Conservation (phyloP, 106 monocot species). For the Dioscorea zingiberensis region DNA sequence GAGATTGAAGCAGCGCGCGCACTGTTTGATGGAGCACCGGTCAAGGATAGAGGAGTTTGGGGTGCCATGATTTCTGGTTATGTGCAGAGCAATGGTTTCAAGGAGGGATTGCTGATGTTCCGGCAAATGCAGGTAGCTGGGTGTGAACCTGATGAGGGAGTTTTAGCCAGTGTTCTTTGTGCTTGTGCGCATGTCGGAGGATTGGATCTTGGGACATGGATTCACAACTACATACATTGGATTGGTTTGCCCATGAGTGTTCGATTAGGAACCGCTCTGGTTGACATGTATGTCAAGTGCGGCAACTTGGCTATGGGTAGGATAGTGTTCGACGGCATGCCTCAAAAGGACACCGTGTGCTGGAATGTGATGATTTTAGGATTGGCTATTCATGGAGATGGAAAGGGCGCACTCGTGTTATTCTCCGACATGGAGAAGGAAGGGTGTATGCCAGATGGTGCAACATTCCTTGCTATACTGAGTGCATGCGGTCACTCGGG, state of each 20-base stretch:
- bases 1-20: slow-evolving; percentile 17
- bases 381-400: slow-evolving; percentile 43
- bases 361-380: slow-evolving; percentile 57
- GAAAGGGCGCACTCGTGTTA: slow-evolving; percentile 20
- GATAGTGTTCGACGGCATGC: slow-evolving; percentile 20
- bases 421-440: slow-evolving; percentile 20
- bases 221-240: slow-evolving; percentile 15
- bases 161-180: slow-evolving; percentile 24
- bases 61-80: slow-evolving; percentile 48
- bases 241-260: slow-evolving; percentile 9
- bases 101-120: slow-evolving; percentile 38
- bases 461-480: slow-evolving; percentile 37
- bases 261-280: slow-evolving; percentile 34
- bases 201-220: slow-evolving; percentile 33
- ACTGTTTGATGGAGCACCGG: slow-evolving; percentile 33
- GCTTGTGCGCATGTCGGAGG: slow-evolving; percentile 43
- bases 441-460: slow-evolving; percentile 27
- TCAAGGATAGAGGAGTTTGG: slow-evolving; percentile 29
- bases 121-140: slow-evolving; percentile 31
- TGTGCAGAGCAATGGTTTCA: slow-evolving; percentile 41
- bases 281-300: slow-evolving; percentile 55
- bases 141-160: slow-evolving; percentile 25
- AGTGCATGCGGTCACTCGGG: slow-evolving; percentile 52
- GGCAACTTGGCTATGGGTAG: slow-evolving; percentile 20
- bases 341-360: slow-evolving; percentile 23